phyloP scores from a whole-genome alignment of 306 rosid genomes.

The Calophaca sinica region DNA sequence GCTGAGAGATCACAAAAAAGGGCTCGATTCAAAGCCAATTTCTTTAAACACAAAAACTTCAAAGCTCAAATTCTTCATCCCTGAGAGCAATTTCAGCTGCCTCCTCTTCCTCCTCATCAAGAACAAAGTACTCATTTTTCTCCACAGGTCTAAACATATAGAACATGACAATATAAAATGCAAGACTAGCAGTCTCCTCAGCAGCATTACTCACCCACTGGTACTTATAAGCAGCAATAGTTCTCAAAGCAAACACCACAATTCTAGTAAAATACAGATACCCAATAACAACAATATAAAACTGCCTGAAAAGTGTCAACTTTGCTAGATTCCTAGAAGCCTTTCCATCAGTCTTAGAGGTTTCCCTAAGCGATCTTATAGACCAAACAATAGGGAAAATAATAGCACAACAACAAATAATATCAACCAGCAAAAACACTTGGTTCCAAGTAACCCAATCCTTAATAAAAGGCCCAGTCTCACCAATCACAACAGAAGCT shows the following conservation, averaged over 20 bases:
- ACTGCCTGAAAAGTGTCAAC: constrained; percentile 87
- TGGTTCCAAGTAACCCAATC: constrained; percentile 98
- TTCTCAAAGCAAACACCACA: constrained; percentile 85
- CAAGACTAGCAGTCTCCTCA: constrained; percentile 82
- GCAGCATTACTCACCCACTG: constrained; percentile 96
- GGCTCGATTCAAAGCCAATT: background rate
- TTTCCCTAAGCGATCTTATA: constrained; percentile 80
- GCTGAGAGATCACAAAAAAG: constrained; percentile 24
- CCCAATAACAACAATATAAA: constrained; percentile 88
- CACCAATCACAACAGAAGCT: constrained; percentile 91
- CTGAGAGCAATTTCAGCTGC: constrained; percentile 85
- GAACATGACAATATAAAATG: constrained; percentile 80
- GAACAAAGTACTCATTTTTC: constrained; percentile 82
- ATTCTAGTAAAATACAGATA: constrained; percentile 84
- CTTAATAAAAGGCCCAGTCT: constrained; percentile 89
- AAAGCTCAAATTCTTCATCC: constrained; percentile 90
- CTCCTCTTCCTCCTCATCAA: constrained; percentile 97
- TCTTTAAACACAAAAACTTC: constrained; percentile 38
- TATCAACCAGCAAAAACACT: constrained; percentile 87
- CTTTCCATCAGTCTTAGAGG: constrained; percentile 90
- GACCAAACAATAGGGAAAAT: constrained; percentile 97
- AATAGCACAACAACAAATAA: constrained; percentile 90
- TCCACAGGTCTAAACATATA: constrained; percentile 95
- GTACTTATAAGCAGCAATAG: constrained; percentile 89
- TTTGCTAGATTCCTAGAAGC: constrained; percentile 85